Conservation (phyloP, 441 rosid species). For the Metrosideros polymorpha region DNA sequence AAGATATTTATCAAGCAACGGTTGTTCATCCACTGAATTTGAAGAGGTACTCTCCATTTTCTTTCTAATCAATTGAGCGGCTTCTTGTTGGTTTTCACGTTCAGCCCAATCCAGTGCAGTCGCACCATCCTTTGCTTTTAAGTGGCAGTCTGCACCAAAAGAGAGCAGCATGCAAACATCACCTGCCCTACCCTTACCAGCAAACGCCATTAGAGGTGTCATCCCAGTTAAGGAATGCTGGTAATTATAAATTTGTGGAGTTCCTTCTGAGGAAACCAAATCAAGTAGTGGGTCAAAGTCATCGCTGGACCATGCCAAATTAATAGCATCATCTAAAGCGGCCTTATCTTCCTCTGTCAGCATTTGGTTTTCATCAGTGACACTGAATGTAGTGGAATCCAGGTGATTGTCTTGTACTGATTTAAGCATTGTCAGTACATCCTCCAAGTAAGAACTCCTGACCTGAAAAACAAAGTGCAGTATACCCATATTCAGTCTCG, state of each 20-base stretch:
- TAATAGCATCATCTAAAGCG: slow-evolving; percentile 82
- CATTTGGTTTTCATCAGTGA: slow-evolving; percentile 25
- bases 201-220: slow-evolving; percentile 85
- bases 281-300: slow-evolving; percentile 79
- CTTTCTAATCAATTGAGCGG: slow-evolving; percentile 50
- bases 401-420: slow-evolving; percentile 51
- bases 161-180: slow-evolving; percentile 91
- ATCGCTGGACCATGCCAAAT: slow-evolving; percentile 74
- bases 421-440: slow-evolving; percentile 68
- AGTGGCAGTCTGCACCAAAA: slow-evolving; percentile 55
- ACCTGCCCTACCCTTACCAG: slow-evolving; percentile 81
- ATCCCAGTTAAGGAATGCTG: slow-evolving; percentile 62
- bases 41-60: slow-evolving; percentile 22
- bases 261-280: slow-evolving; percentile 58
- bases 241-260: slow-evolving; percentile 47
- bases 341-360: slow-evolving; percentile 60
- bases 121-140: slow-evolving; percentile 48
- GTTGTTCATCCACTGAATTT: slow-evolving; percentile 33
- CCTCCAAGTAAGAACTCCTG: slow-evolving; percentile 67
- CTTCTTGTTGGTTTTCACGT: slow-evolving; percentile 53
- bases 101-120: slow-evolving; percentile 73
- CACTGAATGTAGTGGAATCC: slow-evolving; percentile 25
- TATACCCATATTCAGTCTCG: neutral
- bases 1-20: slow-evolving; percentile 62
- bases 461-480: slow-evolving; percentile 42